phyloP scores from a whole-genome alignment of 371 early-diverging fungal genomes.

The Chytridium lagenaria region DNA sequence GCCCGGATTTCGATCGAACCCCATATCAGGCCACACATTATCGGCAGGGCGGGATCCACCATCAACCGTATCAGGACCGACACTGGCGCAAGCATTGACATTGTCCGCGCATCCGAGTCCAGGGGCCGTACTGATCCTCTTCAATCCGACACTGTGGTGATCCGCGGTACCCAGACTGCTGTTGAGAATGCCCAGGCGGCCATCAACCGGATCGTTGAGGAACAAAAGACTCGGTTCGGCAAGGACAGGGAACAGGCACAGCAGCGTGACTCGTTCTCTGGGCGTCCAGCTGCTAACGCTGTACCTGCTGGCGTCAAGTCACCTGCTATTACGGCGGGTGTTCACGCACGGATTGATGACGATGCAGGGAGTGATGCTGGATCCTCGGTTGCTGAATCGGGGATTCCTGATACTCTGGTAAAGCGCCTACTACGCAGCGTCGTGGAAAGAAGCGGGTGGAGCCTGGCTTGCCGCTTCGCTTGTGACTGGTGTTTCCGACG shows the following conservation, averaged over 20 bases:
- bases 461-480: conserved; percentile 20
- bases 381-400: conserved; percentile 1
- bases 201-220: conserved; percentile 69
- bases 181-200: conserved; percentile 72
- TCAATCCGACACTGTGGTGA: conserved; percentile 64
- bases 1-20: conserved; percentile 36
- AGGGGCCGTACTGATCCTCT: conserved; percentile 49
- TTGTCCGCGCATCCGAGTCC: conserved; percentile 53
- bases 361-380: conserved; percentile 13
- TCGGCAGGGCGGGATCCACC: conserved; percentile 74
- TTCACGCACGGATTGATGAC: conserved; percentile 35
- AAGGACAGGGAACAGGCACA: conserved; percentile 36
- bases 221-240: conserved; percentile 54
- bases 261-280: conserved; percentile 33
- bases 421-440: conserved; percentile 17
- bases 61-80: conserved; percentile 75
- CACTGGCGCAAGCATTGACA: conserved; percentile 51
- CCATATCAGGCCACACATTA: conserved; percentile 69
- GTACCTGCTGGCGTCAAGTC: conserved; percentile 10
- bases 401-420: conserved; percentile 34
- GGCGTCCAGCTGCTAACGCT: conserved; percentile 1
- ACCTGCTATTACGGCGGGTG: background rate
- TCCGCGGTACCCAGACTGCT: conserved; percentile 77
- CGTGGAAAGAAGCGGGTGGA: conserved; percentile 28
- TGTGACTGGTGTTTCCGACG: conserved; percentile 4